Conservation (phyloP, 2,329 filamentous ascomycete species). For the Dactylonectria estremocensis region DNA sequence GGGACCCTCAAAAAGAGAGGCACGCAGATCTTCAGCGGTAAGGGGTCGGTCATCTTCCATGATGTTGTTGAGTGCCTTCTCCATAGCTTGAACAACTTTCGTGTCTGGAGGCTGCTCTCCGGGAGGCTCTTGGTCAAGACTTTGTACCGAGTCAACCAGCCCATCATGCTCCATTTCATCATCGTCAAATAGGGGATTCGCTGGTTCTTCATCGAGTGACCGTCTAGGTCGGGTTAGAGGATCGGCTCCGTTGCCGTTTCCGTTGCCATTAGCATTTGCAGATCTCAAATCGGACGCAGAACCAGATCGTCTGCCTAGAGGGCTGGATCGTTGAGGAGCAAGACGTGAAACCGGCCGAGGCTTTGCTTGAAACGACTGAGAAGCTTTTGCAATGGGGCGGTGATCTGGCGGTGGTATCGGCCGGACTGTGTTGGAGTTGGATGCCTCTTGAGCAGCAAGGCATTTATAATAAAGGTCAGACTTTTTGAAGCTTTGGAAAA, state of each 20-base stretch:
- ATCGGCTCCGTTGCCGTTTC: slow-evolving; percentile 52
- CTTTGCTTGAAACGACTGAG: slow-evolving; percentile 60
- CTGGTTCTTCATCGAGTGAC: slow-evolving; percentile 77
- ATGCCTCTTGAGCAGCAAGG: slow-evolving; percentile 86
- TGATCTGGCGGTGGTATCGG: slow-evolving; percentile 39
- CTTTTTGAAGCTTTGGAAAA: slow-evolving; percentile 89
- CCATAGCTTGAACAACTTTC: slow-evolving; percentile 91
- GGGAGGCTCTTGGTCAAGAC: slow-evolving; percentile 77
- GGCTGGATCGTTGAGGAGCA: slow-evolving; percentile 53
- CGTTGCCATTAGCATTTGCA: slow-evolving; percentile 54
- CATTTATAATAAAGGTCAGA: slow-evolving; percentile 98
- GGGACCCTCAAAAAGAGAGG: slow-evolving; percentile 72
- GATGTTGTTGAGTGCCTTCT: slow-evolving; percentile 91
- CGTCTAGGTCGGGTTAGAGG: slow-evolving; percentile 65
- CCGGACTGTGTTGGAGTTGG: slow-evolving; percentile 53
- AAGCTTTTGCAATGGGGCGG: slow-evolving; percentile 48
- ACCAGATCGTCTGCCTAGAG: slow-evolving; percentile 59
- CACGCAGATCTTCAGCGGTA: slow-evolving; percentile 74
- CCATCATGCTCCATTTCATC: slow-evolving; percentile 82
- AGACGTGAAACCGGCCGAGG: slow-evolving; percentile 62
- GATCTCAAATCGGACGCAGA: slow-evolving; percentile 65
- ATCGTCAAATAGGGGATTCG: slow-evolving; percentile 81
- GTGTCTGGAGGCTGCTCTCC: slow-evolving; percentile 77
- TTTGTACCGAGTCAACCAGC: slow-evolving; percentile 80
- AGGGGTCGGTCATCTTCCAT: slow-evolving; percentile 83